Evolutionary conservation across 805 yeast species (phyloP), one percentile per base, ranked within the genome.

Genomic region (Candida chauliodis): DNA sequence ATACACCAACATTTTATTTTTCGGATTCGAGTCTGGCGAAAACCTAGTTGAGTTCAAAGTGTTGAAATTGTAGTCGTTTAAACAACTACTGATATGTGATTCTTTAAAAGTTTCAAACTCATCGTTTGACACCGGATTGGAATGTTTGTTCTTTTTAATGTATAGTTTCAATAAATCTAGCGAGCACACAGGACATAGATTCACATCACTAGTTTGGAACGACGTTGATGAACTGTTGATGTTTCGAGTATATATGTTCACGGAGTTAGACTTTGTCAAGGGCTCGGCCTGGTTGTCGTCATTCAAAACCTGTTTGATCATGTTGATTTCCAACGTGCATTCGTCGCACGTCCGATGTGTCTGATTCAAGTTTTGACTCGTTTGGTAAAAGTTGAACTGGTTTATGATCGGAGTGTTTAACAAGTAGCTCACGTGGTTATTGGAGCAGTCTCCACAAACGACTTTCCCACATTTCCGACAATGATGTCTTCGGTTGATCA

Each of bases 1-100:
- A 56, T 85, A 88, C 1, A 89, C 93, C 35, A 93, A 66, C 97
- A 93, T 90, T 43, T 95, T 73, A 56, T 90, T 90, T 21, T 74
- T 66, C 4, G 71, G 63, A 19, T 57, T 62, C 19, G 38, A 26
- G 14, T 41, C 41, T n/a, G 66, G 66, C 14, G 59, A 49, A 19
- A 48, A 44, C 30, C 55, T 53, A 30, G 88, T 59, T 36, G 71
- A 71, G 38, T 74, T 73, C 24, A 74, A 75, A 5, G 79, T 76
- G 27, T 78, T 69, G n/a, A 85, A 82, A 36, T 79, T 75, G 49
- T 75, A 78, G 43, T 81, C 83, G 18, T 84, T 76, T 13, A 93
- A 56, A 56, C 99, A 93, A 5, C 67, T 66, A 45, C 75, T 78
- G 23, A 91, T 78, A 60, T 91, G 98, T 0, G 53, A 55, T 48